A percentile compares a stretch with the other conserved stretches of the same genome.
These are phyloP conservation scores for Ogataea ganodermae DNA, from an alignment of 805 yeast species.

Conservation along the genomic window DNA sequence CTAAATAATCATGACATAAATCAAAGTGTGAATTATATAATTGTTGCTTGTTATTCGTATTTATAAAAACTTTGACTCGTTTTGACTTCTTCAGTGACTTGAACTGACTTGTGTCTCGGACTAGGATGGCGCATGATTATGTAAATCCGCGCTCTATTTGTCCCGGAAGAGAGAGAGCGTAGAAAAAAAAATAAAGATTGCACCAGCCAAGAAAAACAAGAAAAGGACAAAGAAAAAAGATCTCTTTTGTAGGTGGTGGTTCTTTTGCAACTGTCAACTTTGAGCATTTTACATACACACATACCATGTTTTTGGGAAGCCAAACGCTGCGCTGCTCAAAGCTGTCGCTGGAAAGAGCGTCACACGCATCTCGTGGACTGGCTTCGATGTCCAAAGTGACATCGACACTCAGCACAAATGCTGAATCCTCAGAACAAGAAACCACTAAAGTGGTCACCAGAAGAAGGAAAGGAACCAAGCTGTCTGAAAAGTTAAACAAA, in stretches of 20 bases:
- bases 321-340: slow-evolving; percentile 2
- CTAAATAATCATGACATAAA: slow-evolving; percentile 5
- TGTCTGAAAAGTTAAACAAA: slow-evolving; percentile 67
- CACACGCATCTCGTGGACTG: slow-evolving; percentile 1
- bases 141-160: background rate
- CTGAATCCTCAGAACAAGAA: background rate
- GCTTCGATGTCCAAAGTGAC: slow-evolving; percentile 6
- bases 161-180: background rate
- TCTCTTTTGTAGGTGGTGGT: background rate
- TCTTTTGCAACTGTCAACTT: background rate
- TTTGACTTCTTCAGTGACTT: slow-evolving; percentile 1
- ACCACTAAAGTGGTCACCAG: slow-evolving; percentile 26
- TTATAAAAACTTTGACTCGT: too few species aligned
- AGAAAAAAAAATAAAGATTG: background rate
- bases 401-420: background rate
- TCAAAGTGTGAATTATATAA: background rate
- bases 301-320: background rate
- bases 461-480: slow-evolving; percentile 56
- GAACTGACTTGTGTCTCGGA: background rate
- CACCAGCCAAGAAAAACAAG: background rate
- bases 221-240: background rate
- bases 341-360: slow-evolving; percentile 1
- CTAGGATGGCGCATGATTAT: background rate
- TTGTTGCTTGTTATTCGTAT: slow-evolving; percentile 1
- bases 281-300: background rate